Percentiles rank a stretch among this genome's conserved stretches.
Conservation (phyloP, 2,329 filamentous ascomycete species). For the Blastomyces emzantsi region DNA sequence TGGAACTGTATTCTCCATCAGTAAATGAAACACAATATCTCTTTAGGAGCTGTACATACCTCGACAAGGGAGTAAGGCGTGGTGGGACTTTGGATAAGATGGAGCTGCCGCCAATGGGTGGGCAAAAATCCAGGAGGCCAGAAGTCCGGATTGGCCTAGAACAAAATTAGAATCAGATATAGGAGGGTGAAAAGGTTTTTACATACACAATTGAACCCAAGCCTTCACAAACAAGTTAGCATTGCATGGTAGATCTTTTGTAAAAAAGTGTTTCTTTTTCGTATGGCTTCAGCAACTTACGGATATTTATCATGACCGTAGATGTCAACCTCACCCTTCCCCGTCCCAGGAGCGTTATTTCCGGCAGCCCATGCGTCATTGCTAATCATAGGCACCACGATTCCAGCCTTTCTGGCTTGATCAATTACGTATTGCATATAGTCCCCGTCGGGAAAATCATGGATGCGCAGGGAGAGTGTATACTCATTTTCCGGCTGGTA, state of each 20-base stretch:
- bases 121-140: slow-evolving; percentile 54
- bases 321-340: slow-evolving; percentile 50
- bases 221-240: slow-evolving; percentile 17
- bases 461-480: slow-evolving; percentile 41
- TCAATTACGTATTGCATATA: slow-evolving; percentile 66
- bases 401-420: slow-evolving; percentile 57
- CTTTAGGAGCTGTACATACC: slow-evolving; percentile 22
- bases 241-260: background rate
- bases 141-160: slow-evolving; percentile 45
- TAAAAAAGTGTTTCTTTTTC: background rate
- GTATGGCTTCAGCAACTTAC: slow-evolving; percentile 15
- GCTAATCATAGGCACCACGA: slow-evolving; percentile 65
- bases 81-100: slow-evolving; percentile 52
- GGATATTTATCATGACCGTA: slow-evolving; percentile 60
- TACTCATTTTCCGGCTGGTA: slow-evolving; percentile 81
- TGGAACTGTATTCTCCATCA: slow-evolving; percentile 46
- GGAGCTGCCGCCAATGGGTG: slow-evolving; percentile 45
- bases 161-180: slow-evolving; percentile 11
- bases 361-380: slow-evolving; percentile 59
- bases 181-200: background rate
- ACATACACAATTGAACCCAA: slow-evolving; percentile 35
- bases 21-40: background rate
- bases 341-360: slow-evolving; percentile 55
- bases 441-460: slow-evolving; percentile 54
- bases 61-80: slow-evolving; percentile 59